Evolutionary conservation across 805 yeast genomes (phyloP).

Genomic region (Myxozyma neglecta): DNA sequence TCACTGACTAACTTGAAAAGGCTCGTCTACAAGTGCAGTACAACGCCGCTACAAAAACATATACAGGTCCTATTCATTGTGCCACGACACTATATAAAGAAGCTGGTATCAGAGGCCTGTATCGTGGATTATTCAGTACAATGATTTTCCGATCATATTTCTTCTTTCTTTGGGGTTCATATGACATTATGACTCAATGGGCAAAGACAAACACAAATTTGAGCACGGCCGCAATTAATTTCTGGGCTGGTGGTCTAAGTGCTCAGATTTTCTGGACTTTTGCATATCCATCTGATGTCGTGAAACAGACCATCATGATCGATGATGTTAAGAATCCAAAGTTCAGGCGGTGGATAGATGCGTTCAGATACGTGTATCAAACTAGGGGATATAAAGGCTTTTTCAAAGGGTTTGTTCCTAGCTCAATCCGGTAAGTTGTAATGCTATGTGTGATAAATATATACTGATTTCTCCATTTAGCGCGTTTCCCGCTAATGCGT

Average conservation of each 20-base stretch:
- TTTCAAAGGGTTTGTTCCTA: conserved; percentile 77
- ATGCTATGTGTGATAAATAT: conserved; percentile 32
- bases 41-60: conserved; percentile 65
- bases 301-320: conserved; percentile 81
- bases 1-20: background rate
- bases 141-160: conserved; percentile 85
- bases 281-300: conserved; percentile 87
- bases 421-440: conserved; percentile 45
- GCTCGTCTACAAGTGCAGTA: conserved; percentile 89
- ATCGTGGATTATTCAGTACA: conserved; percentile 81
- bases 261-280: conserved; percentile 81
- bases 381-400: conserved; percentile 59
- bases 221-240: conserved; percentile 70
- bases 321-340: conserved; percentile 72
- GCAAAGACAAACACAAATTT: conserved; percentile 63
- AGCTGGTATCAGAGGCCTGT: conserved; percentile 70
- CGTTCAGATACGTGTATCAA: conserved; percentile 66
- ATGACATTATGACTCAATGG: conserved; percentile 72
- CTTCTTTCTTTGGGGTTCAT: conserved; percentile 92
- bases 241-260: conserved; percentile 88
- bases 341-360: conserved; percentile 69
- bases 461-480: conserved; percentile 39
- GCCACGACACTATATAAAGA: conserved; percentile 42
- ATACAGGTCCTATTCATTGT: conserved; percentile 81
- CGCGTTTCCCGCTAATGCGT: conserved; percentile 92